These are phyloP conservation scores for Knufia petricola DNA, from an alignment of 2,329 filamentous ascomycete species.

Conservation along the genomic window DNA sequence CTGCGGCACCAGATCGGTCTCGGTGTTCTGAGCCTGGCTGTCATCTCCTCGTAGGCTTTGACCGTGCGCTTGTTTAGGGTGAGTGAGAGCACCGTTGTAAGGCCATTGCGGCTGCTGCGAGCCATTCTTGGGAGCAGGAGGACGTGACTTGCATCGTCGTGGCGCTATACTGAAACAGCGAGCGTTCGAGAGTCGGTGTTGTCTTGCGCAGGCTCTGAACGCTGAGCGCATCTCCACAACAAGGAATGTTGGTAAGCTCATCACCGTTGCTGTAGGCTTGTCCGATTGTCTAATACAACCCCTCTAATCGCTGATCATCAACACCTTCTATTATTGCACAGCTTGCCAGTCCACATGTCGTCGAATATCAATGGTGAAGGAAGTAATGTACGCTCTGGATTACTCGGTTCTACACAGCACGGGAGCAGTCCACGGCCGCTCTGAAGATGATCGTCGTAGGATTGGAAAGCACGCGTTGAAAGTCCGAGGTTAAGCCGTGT, in stretches of 20 bases:
- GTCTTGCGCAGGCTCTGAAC: slow-evolving; percentile 17
- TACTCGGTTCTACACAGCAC: too few relatives aligned
- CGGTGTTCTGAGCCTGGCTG: neutral
- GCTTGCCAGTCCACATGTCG: too few relatives aligned
- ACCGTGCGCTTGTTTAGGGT: neutral
- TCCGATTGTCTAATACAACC: too few relatives aligned
- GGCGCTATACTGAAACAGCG: slow-evolving; percentile 14
- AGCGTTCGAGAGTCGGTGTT: slow-evolving; percentile 12
- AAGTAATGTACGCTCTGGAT: too few relatives aligned
- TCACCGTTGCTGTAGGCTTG: neutral
- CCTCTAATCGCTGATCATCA: too few relatives aligned
- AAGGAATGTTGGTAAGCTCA: slow-evolving; percentile 13
- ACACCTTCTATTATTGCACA: too few relatives aligned
- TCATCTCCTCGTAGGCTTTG: neutral
- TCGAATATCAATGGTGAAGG: too few relatives aligned
- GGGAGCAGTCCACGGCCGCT: too few relatives aligned
- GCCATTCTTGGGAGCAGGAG: neutral
- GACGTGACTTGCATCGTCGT: neutral
- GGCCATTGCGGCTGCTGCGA: slow-evolving; percentile 1
- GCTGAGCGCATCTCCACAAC: slow-evolving; percentile 17
- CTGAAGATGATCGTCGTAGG: too few relatives aligned
- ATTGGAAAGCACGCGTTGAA: neutral
- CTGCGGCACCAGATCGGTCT: slow-evolving; percentile 14
- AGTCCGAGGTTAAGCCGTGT: neutral
- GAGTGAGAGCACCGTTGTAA: slow-evolving; percentile 4